Percentiles rank a stretch among this genome's conserved stretches.
Evolutionary conservation across 23 red algal genomes (phyloP).

Genomic region (Gracilariopsis chorda): DNA sequence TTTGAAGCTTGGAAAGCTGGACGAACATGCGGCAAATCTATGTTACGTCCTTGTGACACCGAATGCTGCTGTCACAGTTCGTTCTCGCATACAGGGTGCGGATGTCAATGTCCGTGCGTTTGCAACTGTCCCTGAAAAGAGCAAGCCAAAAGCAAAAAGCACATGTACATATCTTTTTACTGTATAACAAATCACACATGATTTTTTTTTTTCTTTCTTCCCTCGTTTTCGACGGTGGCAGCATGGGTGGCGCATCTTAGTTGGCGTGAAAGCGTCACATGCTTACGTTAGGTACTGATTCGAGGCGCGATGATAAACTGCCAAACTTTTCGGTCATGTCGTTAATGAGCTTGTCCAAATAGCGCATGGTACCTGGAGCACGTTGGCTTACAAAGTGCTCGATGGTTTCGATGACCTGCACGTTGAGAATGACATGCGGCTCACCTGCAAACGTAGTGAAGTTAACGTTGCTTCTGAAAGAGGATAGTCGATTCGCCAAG

Average conservation of each 20-base stretch:
- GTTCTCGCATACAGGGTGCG: slow-evolving; percentile 30
- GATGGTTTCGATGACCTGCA: slow-evolving; percentile 8
- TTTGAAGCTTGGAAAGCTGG: slow-evolving; percentile 37
- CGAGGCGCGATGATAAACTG: slow-evolving; percentile 4
- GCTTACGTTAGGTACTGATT: neutral
- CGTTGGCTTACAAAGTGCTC: slow-evolving; percentile 25
- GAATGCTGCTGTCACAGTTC: slow-evolving; percentile 41
- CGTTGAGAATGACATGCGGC: slow-evolving; percentile 15
- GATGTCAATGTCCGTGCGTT: slow-evolving; percentile 44
- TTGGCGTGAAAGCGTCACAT: too few species aligned
- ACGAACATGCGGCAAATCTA: slow-evolving; percentile 1
- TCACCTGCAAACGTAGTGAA: slow-evolving; percentile 33
- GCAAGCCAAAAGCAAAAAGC: neutral
- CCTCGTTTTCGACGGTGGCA: too few species aligned
- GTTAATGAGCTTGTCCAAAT: neutral
- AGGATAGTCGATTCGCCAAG: neutral
- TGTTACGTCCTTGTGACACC: slow-evolving; percentile 26
- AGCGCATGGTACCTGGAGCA: slow-evolving; percentile 39
- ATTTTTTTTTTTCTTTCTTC: too few species aligned
- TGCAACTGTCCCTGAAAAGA: slow-evolving; percentile 6
- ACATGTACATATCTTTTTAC: too few species aligned
- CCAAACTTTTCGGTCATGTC: slow-evolving; percentile 53
- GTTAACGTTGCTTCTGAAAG: slow-evolving; percentile 15
- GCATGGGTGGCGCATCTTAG: too few species aligned
- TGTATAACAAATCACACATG: too few species aligned